Percentiles rank a stretch among this genome's conserved stretches.
phyloP scores from a whole-genome alignment of 169 alveolate genomes.

The Plasmodium billcollinsi region DNA sequence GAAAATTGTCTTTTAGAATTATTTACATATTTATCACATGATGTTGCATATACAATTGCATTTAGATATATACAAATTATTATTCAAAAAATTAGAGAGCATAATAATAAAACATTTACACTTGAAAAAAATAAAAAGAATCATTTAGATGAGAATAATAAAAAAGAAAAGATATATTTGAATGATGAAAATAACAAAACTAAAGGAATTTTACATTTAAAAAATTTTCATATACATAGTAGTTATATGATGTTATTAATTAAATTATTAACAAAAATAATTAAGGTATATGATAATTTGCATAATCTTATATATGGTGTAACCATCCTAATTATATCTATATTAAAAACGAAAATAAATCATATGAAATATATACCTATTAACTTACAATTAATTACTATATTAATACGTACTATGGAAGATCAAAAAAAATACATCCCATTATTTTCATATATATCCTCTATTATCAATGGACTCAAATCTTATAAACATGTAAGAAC shows the following conservation, averaged over 20 bases:
- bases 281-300: constrained; percentile 36
- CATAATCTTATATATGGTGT: constrained; percentile 36
- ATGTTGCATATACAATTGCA: constrained; percentile 43
- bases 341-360: constrained; percentile 58
- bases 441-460: constrained; percentile 41
- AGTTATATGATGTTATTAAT: constrained; percentile 36
- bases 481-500: constrained; percentile 33
- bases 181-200: background rate
- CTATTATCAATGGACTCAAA: constrained; percentile 49
- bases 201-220: background rate
- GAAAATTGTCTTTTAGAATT: constrained; percentile 72
- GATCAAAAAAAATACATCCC: constrained; percentile 69
- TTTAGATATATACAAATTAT: constrained; percentile 58
- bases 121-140: background rate
- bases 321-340: constrained; percentile 50
- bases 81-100: constrained; percentile 59
- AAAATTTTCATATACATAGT: constrained; percentile 33
- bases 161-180: background rate
- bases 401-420: constrained; percentile 64
- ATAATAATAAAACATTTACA: constrained; percentile 8
- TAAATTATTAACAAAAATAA: constrained; percentile 15
- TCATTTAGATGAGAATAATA: background rate
- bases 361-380: constrained; percentile 61
- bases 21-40: constrained; percentile 58
- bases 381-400: constrained; percentile 39